Evolutionary conservation across 179 eudicot species (phyloP), one percentile per base, ranked within the genome.

Genomic region (Nepenthes alata): DNA sequence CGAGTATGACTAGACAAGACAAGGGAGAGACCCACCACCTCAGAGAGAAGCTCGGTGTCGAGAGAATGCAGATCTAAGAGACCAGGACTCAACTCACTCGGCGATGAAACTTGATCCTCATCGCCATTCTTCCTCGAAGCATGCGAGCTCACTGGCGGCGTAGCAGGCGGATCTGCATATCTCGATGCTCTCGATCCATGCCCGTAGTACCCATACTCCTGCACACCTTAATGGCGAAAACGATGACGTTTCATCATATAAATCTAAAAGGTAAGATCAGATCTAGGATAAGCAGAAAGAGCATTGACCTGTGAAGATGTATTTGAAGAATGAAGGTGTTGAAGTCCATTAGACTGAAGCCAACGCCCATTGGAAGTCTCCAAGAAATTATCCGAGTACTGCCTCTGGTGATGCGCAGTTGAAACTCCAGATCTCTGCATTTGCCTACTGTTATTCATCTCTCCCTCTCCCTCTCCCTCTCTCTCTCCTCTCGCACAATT

Each of bases 11-110:
- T 41, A 41, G 6, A 41, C 8, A 41, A 41, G 45, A 41, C 45
- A 41, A 41, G 45, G 8, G 45, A 41, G 8, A 4, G 8, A 25
- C 25, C 25, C 25, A 25, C 25, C 35, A 86, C 98, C 88, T 93
- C 98, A 2, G 98, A 63, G 8, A 93, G 76, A 65, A 93, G 88
- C 68, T 93, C 98, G 2, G 95, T 86, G 64, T 86, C 95, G 53
- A 83, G 81, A 7, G 98, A 82, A 67, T 86, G 93, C 64, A 93
- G 89, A 89, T 93, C 98, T 60, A 93, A 71, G 2, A 93, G 75
- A 47, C 98, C 98, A 16, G 98, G 96, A 68, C 98, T 86, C 60
- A 73, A 80, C 67, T 80, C 88, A 64, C 61, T 80, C 0, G 85
- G 78, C 2, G 82, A 82, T 6, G 11, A 8, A 38, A 80, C 77